Evolutionary conservation across 176 grass and related monocot species (phyloP), one percentile per base, ranked within the genome.

Genomic region (Carex littledalei): DNA sequence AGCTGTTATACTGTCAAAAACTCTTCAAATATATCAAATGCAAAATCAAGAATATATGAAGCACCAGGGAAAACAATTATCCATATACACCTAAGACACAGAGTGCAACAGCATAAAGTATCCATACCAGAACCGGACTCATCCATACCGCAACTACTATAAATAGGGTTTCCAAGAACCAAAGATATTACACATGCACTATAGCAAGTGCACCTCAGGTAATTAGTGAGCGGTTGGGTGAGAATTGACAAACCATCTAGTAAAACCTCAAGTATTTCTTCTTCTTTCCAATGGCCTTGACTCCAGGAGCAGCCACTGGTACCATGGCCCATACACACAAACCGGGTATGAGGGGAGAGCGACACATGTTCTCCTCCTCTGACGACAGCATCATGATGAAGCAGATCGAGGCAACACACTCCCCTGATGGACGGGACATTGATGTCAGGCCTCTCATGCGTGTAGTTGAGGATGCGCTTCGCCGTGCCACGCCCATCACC

Each of bases 321-420:
- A 32, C 52, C 49, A 78, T 57, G 81, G 43, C 39, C 29, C 1
- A 15, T 43, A 52, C 31, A 49, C 29, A 82, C 8, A 82, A 9
- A 61, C 10, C 43, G 3, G 21, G 63, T 45, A 12, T 79, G n/a
- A 87, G 41, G 66, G 82, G 85, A n/a, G 89, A 90, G 15, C 50
- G 89, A 22, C 81, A 90, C 73, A 56, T 85, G 43, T 87, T 90
- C 76, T 47, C 85, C 0, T 22, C 89, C 6, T 87, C 89, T 26
- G 89, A 90, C 58, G 89, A 90, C 31, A 81, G 7, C 0, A 37
- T 24, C 2, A 34, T 90, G 26, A 87, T 90, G 75, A 90, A 87
- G 73, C 89, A 90, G 64, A 85, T 90, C 29, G n/a, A 79, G 16
- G 56, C 53, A 22, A 90, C 89, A 0, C 89, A 90, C 74, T 1